These are phyloP conservation scores for Fusarium sp. DNA, from an alignment of 2,329 filamentous ascomycete species.

Conservation along the genomic window DNA sequence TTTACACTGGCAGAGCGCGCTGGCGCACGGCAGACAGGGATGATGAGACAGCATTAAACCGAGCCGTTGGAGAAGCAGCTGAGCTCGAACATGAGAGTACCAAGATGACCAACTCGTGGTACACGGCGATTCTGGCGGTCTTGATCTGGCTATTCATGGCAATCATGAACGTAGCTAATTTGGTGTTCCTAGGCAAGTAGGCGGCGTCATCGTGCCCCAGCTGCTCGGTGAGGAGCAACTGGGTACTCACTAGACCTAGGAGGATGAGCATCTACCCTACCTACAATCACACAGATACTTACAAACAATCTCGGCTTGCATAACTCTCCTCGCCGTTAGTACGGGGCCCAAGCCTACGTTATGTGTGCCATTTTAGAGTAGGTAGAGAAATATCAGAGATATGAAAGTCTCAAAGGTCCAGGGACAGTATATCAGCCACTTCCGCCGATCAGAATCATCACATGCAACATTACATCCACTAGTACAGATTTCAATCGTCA, in stretches of 20 bases:
- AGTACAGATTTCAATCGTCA: background rate
- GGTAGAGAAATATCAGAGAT: background rate
- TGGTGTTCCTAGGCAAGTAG: slow-evolving; percentile 59
- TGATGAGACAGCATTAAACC: slow-evolving; percentile 22
- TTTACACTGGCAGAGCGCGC: slow-evolving; percentile 60
- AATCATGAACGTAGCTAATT: slow-evolving; percentile 81
- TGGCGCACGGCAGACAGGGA: slow-evolving; percentile 12
- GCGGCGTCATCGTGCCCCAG: background rate
- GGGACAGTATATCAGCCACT: background rate
- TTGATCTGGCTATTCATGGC: slow-evolving; percentile 80
- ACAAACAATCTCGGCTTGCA: background rate
- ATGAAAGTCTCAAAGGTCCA: background rate
- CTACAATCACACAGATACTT: background rate
- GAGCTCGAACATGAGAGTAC: slow-evolving; percentile 43
- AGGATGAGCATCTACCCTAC: background rate
- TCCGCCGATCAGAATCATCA: background rate
- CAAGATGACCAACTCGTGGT: slow-evolving; percentile 80
- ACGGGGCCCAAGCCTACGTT: background rate
- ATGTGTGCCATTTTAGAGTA: background rate
- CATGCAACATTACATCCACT: background rate
- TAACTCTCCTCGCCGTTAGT: background rate
- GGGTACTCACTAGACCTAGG: background rate
- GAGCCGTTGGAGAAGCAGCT: slow-evolving; percentile 1
- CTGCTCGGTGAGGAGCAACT: background rate
- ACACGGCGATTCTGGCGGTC: slow-evolving; percentile 66